These are phyloP conservation scores for Filobasidium floriforme DNA, from an alignment of 768 basidiomycete species.

Conservation along the genomic window DNA sequence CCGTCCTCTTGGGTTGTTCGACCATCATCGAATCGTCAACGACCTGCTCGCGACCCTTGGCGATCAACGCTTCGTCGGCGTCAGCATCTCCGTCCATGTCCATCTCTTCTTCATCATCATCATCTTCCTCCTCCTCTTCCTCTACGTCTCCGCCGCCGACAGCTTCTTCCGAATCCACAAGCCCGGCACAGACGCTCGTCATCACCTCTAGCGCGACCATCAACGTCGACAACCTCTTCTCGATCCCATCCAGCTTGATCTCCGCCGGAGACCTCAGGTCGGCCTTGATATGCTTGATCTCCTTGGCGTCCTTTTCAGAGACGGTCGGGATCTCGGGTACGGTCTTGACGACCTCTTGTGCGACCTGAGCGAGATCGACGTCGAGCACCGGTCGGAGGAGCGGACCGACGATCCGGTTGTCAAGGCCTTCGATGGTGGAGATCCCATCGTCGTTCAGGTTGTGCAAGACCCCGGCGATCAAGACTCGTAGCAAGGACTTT, in stretches of 20 bases:
- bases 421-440: constrained; percentile 11
- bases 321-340: constrained; percentile 20
- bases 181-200: constrained; percentile 75
- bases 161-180: constrained; percentile 51
- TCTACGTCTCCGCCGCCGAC: constrained; percentile 10
- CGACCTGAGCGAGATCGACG: constrained; percentile 31
- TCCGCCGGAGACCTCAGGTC: constrained; percentile 69
- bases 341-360: constrained; percentile 27
- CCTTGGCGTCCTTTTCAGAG: constrained; percentile 17
- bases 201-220: constrained; percentile 80
- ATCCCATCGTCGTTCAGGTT: constrained; percentile 47
- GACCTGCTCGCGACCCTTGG: constrained; percentile 44
- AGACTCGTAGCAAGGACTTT: constrained; percentile 12
- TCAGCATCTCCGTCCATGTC: constrained; percentile 37
- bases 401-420: constrained; percentile 34
- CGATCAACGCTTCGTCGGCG: constrained; percentile 43
- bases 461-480: constrained; percentile 51
- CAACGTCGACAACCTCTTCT: constrained; percentile 62
- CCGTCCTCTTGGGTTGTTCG: constrained; percentile 45
- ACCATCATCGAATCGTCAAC: constrained; percentile 39
- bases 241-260: constrained; percentile 63
- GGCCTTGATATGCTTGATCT: constrained; percentile 56
- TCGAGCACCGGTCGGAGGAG: constrained; percentile 37
- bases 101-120: constrained; percentile 39
- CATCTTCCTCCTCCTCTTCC: constrained; percentile 39